Conservation (phyloP, 371 early-diverging fungal genomes). For the Capillidium heterosporum region DNA sequence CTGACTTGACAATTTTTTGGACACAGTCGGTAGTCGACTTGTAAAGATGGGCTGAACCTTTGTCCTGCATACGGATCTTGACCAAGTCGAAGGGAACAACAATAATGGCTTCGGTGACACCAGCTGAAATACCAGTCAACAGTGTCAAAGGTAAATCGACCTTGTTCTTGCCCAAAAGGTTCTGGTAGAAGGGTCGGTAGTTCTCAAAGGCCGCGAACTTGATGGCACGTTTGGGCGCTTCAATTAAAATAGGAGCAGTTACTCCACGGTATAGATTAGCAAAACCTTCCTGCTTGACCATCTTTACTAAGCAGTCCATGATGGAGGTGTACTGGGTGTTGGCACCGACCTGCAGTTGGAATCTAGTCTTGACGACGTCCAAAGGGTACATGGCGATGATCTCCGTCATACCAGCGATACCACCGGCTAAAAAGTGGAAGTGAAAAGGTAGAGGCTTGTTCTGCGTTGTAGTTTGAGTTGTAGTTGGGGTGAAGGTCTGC, state of each 20-base stretch:
- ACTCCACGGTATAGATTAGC: constrained; percentile 83
- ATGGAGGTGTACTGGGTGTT: constrained; percentile 54
- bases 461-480: too few relatives aligned
- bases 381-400: constrained; percentile 92
- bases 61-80: constrained; percentile 86
- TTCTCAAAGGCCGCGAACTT: constrained; percentile 92
- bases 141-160: constrained; percentile 58
- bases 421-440: constrained; percentile 80
- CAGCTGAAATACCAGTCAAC: constrained; percentile 82
- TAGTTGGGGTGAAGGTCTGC: too few relatives aligned
- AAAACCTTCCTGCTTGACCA: constrained; percentile 80
- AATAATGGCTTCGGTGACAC: constrained; percentile 79
- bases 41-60: constrained; percentile 47
- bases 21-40: constrained; percentile 52
- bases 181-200: constrained; percentile 48
- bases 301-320: constrained; percentile 53
- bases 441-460: constrained; percentile 64
- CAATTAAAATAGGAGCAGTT: constrained; percentile 87
- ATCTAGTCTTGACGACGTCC: constrained; percentile 93
- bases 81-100: constrained; percentile 88
- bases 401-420: constrained; percentile 90
- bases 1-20: constrained; percentile 43
- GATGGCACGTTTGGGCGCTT: constrained; percentile 95
- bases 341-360: constrained; percentile 73
- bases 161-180: constrained; percentile 40